Conservation (phyloP, 495 filamentous ascomycete species). For the Rhypophila decipiens region DNA sequence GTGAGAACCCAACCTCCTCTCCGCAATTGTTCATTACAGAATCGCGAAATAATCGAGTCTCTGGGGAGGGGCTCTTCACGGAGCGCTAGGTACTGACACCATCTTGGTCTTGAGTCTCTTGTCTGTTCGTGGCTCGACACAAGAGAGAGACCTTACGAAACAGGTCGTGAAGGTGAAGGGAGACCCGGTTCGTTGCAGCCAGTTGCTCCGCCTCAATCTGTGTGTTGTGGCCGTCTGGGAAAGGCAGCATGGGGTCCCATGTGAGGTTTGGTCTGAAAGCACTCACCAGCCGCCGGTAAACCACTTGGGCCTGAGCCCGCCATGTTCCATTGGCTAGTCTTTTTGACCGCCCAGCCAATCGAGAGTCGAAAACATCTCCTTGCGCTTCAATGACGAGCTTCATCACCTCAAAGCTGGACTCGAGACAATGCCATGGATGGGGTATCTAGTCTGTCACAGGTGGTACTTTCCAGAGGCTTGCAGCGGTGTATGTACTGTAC, state of each 20-base stretch:
- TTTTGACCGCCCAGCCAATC: not conserved
- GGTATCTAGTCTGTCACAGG: too few relatives aligned
- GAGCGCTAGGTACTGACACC: not conserved
- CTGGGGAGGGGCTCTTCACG: not conserved
- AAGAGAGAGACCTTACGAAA: not conserved
- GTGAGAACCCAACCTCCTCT: too few relatives aligned
- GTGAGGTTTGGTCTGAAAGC: not conserved
- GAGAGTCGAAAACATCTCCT: not conserved
- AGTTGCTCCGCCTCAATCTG: conserved; percentile 5
- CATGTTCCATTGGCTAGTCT: not conserved
- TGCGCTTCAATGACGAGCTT: not conserved
- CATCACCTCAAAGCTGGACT: not conserved
- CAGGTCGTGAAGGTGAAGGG: not conserved
- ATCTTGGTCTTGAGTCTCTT: not conserved
- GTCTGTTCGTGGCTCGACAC: not conserved
- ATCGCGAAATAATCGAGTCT: not conserved
- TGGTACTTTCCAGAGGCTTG: too few relatives aligned
- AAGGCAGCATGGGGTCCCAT: not conserved
- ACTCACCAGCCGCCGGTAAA: not conserved
- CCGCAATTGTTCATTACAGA: too few relatives aligned
- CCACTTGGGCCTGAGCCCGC: not conserved
- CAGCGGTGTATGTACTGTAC: too few relatives aligned
- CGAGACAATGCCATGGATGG: too few relatives aligned
- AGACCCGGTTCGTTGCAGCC: not conserved
- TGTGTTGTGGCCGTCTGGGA: not conserved